phyloP scores from a whole-genome alignment of 805 yeast genomes.

The Hyphopichia homilentoma region DNA sequence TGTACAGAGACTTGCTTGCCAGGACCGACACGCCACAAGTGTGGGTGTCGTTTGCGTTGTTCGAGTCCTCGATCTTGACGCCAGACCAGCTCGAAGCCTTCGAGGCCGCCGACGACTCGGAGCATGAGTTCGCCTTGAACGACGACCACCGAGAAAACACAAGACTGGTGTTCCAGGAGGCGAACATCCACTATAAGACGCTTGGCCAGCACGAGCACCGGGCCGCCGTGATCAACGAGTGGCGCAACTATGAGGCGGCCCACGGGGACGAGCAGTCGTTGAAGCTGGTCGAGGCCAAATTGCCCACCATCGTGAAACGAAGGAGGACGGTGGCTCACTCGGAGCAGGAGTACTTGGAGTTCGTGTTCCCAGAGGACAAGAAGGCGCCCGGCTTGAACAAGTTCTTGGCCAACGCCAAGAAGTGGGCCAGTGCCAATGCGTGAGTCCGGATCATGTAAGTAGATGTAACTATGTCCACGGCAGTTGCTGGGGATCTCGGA shows the following conservation, averaged over 20 bases:
- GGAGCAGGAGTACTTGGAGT: constrained; percentile 55
- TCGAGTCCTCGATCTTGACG: constrained; percentile 66
- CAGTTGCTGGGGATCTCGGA: no score
- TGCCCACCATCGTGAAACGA: constrained; percentile 53
- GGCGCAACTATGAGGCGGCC: constrained; percentile 57
- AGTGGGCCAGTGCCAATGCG: constrained; percentile 23
- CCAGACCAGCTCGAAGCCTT: constrained; percentile 44
- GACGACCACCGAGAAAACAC: constrained; percentile 49
- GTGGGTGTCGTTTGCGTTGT: constrained; percentile 69
- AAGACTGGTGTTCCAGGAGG: constrained; percentile 55
- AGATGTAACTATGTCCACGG: no score
- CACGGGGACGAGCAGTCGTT: constrained; percentile 51
- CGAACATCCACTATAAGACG: constrained; percentile 41
- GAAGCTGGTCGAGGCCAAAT: constrained; percentile 35
- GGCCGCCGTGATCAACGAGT: constrained; percentile 53
- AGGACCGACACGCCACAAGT: constrained; percentile 16
- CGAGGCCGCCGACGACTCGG: constrained; percentile 45
- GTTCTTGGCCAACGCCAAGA: constrained; percentile 42
- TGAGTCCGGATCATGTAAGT: no score
- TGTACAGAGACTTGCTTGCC: constrained; percentile 41
- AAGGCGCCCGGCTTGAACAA: constrained; percentile 23
- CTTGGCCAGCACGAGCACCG: constrained; percentile 40
- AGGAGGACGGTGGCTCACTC: constrained; percentile 41
- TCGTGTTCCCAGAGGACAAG: constrained; percentile 64
- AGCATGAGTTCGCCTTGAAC: constrained; percentile 48